Percentiles rank a stretch among this genome's conserved stretches.
Conservation (phyloP, 192 early-diverging fungal species). For the Glomus cerebriforme region DNA sequence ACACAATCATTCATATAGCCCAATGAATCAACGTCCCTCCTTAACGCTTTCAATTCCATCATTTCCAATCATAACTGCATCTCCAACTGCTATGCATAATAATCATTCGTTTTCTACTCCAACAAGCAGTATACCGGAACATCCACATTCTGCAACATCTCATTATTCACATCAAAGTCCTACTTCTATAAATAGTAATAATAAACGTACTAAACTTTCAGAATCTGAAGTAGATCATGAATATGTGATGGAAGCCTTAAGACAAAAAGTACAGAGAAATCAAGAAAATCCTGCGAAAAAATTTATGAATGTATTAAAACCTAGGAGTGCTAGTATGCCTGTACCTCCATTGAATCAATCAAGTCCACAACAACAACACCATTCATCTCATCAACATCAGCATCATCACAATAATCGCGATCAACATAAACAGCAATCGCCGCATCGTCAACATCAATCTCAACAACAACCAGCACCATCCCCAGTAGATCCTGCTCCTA, state of each 20-base stretch:
- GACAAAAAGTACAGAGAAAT: conserved; percentile 44
- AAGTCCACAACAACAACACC: neutral
- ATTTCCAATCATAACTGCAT: conserved; percentile 24
- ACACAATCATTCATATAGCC: conserved; percentile 19
- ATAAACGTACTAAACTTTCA: conserved; percentile 30
- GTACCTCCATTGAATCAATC: neutral
- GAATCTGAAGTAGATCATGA: conserved; percentile 48
- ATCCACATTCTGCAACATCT: conserved; percentile 22
- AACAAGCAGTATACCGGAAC: conserved; percentile 11
- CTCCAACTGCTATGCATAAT: conserved; percentile 17
- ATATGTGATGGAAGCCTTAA: conserved; percentile 48
- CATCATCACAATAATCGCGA: conserved; percentile 32
- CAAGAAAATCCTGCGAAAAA: conserved; percentile 35
- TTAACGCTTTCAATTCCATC: conserved; percentile 32
- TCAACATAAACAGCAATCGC: conserved; percentile 32
- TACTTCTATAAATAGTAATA: neutral
- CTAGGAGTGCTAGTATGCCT: conserved; percentile 28
- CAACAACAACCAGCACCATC: conserved; percentile 14
- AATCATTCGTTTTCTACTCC: conserved; percentile 29
- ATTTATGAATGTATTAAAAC: conserved; percentile 30
- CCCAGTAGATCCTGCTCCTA: neutral
- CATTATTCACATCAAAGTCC: conserved; percentile 34
- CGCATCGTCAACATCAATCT: conserved; percentile 20
- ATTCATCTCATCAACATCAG: conserved; percentile 17
- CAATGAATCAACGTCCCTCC: conserved; percentile 6